Evolutionary conservation across 2,329 filamentous ascomycete species (phyloP).

Genomic region (Zarea fungicola): DNA sequence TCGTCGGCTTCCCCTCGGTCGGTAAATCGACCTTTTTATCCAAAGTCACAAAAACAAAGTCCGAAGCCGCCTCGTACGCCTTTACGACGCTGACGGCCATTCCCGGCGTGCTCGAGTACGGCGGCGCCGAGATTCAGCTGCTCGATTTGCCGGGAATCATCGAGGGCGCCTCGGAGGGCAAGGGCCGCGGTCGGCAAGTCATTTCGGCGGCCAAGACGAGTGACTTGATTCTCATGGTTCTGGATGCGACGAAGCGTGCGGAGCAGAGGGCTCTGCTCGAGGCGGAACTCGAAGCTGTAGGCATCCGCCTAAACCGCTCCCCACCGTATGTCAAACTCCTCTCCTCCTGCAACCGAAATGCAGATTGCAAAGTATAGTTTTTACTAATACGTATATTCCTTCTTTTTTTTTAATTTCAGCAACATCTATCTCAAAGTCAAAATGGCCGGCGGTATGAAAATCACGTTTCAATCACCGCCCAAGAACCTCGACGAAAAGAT

Average conservation of each 20-base stretch:
- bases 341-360: background rate
- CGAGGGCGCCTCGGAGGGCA: constrained; percentile 91
- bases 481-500: constrained; percentile 96
- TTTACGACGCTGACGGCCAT: constrained; percentile 98
- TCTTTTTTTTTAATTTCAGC: constrained; percentile 34
- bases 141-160: constrained; percentile 98
- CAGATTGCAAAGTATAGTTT: too few relatives aligned
- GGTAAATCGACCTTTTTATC: constrained; percentile 99
- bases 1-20: constrained; percentile 98
- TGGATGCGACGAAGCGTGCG: constrained; percentile 93
- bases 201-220: constrained; percentile 98
- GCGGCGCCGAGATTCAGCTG: constrained; percentile 95
- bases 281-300: constrained; percentile 88
- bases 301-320: constrained; percentile 85
- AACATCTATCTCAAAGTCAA: constrained; percentile 98
- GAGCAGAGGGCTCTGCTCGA: constrained; percentile 89
- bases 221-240: constrained; percentile 92
- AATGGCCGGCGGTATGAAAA: constrained; percentile 97
- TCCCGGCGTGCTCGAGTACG: constrained; percentile 94
- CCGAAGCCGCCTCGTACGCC: constrained; percentile 90
- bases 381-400: background rate
- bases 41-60: constrained; percentile 97
- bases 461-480: constrained; percentile 85
- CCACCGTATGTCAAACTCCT: constrained; percentile 65
- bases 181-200: constrained; percentile 90